These are phyloP conservation scores for Alternaria metachromatica DNA, from an alignment of 2,329 filamentous ascomycete genomes.

Conservation along the genomic window DNA sequence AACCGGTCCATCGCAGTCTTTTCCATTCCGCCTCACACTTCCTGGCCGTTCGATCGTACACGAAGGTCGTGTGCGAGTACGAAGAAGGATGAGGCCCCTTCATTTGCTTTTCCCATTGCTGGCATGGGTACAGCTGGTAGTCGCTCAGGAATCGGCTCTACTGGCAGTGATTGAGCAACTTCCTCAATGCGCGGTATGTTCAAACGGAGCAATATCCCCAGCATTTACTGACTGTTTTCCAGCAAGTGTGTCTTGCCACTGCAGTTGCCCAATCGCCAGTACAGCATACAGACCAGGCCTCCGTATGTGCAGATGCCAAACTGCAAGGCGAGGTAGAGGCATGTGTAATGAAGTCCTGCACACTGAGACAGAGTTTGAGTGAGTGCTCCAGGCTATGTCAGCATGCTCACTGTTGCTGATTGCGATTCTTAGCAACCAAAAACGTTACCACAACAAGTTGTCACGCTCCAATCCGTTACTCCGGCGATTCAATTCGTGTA, in stretches of 20 bases:
- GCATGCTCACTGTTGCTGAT: background rate
- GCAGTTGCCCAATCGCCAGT: constrained; percentile 18
- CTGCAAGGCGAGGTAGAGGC: constrained; percentile 17
- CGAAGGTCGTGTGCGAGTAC: background rate
- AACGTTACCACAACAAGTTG: constrained; percentile 52
- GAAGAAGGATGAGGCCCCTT: constrained; percentile 22
- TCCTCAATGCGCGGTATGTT: constrained; percentile 30
- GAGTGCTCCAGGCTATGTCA: background rate
- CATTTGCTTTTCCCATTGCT: constrained; percentile 24
- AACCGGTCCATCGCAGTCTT: background rate
- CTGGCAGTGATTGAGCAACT: constrained; percentile 17
- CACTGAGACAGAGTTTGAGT: constrained; percentile 24
- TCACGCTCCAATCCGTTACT: constrained; percentile 48
- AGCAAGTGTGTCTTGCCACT: constrained; percentile 23
- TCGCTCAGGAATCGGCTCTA: constrained; percentile 21
- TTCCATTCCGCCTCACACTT: background rate
- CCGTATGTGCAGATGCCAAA: constrained; percentile 23
- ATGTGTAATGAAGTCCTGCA: constrained; percentile 23
- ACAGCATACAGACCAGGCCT: constrained; percentile 15
- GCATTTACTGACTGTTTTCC: constrained; percentile 1
- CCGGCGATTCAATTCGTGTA: constrained; percentile 38
- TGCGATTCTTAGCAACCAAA: constrained; percentile 44
- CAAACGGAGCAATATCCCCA: background rate
- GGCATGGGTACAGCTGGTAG: constrained; percentile 18
- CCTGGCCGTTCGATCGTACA: background rate